phyloP scores from a whole-genome alignment of 1,284 basidiomycete genomes.

The Sanguinoderma infundibulare region DNA sequence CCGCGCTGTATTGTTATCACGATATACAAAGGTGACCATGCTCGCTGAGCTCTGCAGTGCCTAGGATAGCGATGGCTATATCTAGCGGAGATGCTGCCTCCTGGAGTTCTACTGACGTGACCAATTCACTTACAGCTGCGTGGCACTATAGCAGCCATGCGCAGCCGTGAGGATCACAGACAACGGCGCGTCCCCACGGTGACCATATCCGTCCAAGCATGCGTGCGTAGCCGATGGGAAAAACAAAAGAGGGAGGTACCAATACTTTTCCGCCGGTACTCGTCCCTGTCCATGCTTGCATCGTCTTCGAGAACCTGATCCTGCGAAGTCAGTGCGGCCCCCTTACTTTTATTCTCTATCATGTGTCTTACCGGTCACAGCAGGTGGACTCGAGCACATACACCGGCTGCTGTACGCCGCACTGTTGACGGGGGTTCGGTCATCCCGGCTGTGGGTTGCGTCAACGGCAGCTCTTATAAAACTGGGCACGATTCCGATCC shows the following conservation, averaged over 20 bases:
- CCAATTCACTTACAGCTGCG: not conserved
- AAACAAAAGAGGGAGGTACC: not conserved
- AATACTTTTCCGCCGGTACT: not conserved
- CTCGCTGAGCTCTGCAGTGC: too few species aligned
- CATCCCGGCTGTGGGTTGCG: not conserved
- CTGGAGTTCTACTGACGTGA: not conserved
- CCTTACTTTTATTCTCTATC: not conserved
- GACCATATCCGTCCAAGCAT: not conserved
- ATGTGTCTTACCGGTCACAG: not conserved
- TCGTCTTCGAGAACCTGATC: not conserved
- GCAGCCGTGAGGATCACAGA: not conserved
- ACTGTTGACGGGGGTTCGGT: not conserved
- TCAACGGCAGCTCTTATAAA: not conserved
- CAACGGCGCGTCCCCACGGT: not conserved
- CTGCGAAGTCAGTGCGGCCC: not conserved
- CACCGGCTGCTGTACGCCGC: not conserved
- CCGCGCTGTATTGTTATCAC: too few species aligned
- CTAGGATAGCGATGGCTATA: too few species aligned
- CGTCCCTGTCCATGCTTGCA: not conserved
- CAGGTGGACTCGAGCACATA: too few species aligned
- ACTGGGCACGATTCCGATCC: not conserved
- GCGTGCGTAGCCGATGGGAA: not conserved
- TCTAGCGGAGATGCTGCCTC: not conserved
- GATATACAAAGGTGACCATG: too few species aligned
- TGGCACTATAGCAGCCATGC: too few species aligned